Conservation (phyloP, 2,329 filamentous ascomycete genomes). For the Ophiocordyceps camponoti-leonardi region DNA sequence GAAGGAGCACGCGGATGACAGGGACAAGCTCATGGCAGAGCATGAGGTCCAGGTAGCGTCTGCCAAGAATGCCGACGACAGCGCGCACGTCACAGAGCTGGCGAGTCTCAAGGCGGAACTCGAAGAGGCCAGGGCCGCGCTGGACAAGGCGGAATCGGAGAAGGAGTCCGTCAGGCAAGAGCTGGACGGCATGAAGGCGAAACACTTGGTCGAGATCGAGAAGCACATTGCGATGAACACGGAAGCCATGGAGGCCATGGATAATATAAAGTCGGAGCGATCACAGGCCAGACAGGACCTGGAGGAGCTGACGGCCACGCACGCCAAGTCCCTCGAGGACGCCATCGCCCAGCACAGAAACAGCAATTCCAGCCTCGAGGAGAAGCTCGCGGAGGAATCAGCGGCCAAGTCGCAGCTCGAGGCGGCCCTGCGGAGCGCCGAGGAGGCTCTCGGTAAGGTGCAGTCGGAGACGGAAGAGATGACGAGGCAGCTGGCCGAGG, state of each 20-base stretch:
- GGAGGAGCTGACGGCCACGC: conserved; percentile 19
- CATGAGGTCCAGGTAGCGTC: conserved; percentile 15
- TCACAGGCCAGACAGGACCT: conserved; percentile 22
- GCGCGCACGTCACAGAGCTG: conserved; percentile 14
- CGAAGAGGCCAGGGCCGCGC: conserved; percentile 22
- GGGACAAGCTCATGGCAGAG: conserved; percentile 13
- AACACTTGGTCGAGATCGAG: conserved; percentile 28
- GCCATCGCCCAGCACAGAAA: conserved; percentile 21
- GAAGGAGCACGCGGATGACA: conserved; percentile 20
- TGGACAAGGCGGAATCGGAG: conserved; percentile 22
- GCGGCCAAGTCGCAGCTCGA: conserved; percentile 19
- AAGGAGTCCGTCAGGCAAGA: conserved; percentile 27
- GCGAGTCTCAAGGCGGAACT: conserved; percentile 13
- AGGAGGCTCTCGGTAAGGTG: conserved; percentile 25
- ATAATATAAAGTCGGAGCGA: conserved; percentile 21
- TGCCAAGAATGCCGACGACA: conserved; percentile 12
- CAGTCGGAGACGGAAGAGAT: conserved; percentile 31
- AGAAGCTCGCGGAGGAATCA: conserved; percentile 17
- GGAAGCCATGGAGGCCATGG: conserved; percentile 22
- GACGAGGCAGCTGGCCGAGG: conserved; percentile 35
- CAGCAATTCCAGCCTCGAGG: conserved; percentile 15
- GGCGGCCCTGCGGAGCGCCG: conserved; percentile 18
- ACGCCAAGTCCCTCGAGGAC: conserved; percentile 21
- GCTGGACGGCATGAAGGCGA: conserved; percentile 27
- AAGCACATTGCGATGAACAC: conserved; percentile 25